Evolutionary conservation across 2,329 filamentous ascomycete genomes (phyloP).

Genomic region (Albophoma yamanashiensis): DNA sequence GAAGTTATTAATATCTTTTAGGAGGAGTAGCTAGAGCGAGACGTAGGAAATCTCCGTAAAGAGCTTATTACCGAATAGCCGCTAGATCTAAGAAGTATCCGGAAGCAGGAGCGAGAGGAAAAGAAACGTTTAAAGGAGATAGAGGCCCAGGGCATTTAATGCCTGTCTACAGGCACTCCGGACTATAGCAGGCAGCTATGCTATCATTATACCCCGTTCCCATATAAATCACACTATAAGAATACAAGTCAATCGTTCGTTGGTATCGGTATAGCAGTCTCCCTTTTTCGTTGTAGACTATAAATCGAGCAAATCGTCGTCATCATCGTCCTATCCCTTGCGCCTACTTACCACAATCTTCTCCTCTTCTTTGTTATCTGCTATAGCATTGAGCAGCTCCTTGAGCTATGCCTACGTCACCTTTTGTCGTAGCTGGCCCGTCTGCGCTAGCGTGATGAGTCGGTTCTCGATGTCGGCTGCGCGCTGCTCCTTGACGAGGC

Average conservation of each 20-base stretch:
- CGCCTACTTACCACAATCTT: slow-evolving; percentile 80
- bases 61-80: slow-evolving; percentile 80
- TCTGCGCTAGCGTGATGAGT: slow-evolving; percentile 80
- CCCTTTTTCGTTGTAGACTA: slow-evolving; percentile 14
- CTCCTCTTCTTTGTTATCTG: slow-evolving; percentile 66
- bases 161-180: not conserved
- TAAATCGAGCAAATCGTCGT: slow-evolving; percentile 63
- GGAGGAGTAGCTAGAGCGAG: slow-evolving; percentile 84
- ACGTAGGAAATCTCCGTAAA: slow-evolving; percentile 63
- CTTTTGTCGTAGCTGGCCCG: slow-evolving; percentile 76
- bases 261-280: not conserved
- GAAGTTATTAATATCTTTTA: slow-evolving; percentile 95
- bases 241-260: not conserved
- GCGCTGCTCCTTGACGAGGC: slow-evolving; percentile 86
- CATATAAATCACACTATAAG: not conserved
- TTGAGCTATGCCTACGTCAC: slow-evolving; percentile 92
- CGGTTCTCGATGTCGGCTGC: slow-evolving; percentile 86
- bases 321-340: slow-evolving; percentile 78
- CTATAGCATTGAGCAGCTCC: slow-evolving; percentile 75
- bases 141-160: slow-evolving; percentile 9
- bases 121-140: slow-evolving; percentile 50
- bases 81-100: slow-evolving; percentile 70
- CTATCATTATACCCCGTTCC: slow-evolving; percentile 2
- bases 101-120: slow-evolving; percentile 59
- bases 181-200: not conserved